These are phyloP conservation scores for Ambrosiella cleistominuta DNA, from an alignment of 2,329 filamentous ascomycete genomes.

Conservation along the genomic window DNA sequence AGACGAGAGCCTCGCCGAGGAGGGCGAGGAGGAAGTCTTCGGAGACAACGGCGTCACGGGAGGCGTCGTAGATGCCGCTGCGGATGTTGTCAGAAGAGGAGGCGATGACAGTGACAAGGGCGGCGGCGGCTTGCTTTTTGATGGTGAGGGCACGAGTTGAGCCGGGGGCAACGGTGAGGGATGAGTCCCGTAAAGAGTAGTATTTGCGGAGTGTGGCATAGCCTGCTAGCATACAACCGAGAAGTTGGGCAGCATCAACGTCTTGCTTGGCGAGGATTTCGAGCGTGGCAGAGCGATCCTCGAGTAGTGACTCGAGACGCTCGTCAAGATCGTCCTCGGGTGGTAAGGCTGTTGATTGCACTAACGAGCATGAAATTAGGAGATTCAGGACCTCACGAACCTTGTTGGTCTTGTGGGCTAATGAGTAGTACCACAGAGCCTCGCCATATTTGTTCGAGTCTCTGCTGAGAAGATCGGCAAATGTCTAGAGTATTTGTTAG, in stretches of 20 bases:
- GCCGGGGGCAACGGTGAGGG: conserved; percentile 17
- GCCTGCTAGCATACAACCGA: conserved; percentile 74
- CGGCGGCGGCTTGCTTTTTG: conserved; percentile 51
- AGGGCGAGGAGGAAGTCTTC: conserved; percentile 74
- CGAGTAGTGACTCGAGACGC: conserved; percentile 51
- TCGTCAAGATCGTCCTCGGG: conserved; percentile 53
- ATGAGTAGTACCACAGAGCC: conserved; percentile 77
- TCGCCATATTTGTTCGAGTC: conserved; percentile 66
- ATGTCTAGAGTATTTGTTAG: conserved; percentile 40
- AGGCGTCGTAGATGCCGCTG: conserved; percentile 71
- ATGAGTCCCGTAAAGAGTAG: conserved; percentile 68
- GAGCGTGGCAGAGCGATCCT: conserved; percentile 53
- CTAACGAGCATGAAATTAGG: conserved; percentile 69
- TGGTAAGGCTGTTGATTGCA: conserved; percentile 71
- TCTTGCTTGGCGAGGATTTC: conserved; percentile 57
- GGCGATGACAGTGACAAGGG: conserved; percentile 66
- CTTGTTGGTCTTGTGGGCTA: conserved; percentile 61
- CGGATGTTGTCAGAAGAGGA: conserved; percentile 82
- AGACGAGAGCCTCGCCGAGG: conserved; percentile 66
- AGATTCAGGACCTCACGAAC: conserved; percentile 74
- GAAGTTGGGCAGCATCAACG: conserved; percentile 61
- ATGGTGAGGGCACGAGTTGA: conserved; percentile 38
- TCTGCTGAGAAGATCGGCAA: conserved; percentile 59
- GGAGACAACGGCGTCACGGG: conserved; percentile 65
- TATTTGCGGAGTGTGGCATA: conserved; percentile 84